A percentile compares a stretch with the other conserved stretches of the same genome.
These are phyloP conservation scores for Chrysochromulina parva DNA, from an alignment of 78 protist species.

Conservation along the genomic window DNA sequence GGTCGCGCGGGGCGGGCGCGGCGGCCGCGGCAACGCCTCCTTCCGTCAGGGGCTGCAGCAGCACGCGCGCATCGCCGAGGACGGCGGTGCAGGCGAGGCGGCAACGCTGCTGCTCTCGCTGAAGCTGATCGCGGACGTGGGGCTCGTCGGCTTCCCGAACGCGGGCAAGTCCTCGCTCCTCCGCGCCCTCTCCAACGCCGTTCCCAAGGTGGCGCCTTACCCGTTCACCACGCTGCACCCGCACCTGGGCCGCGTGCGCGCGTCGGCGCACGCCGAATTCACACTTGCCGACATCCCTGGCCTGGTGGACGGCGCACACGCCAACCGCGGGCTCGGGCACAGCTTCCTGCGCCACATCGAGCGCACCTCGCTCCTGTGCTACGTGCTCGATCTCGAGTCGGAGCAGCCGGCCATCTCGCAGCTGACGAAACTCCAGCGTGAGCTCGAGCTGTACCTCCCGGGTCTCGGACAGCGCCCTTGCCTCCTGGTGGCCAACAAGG, in stretches of 20 bases:
- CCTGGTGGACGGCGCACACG: background rate
- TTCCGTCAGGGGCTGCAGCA: background rate
- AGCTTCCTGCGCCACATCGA: slow-evolving; percentile 27
- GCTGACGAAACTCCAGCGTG: background rate
- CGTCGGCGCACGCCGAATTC: background rate
- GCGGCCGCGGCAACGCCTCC: background rate
- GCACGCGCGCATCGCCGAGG: background rate
- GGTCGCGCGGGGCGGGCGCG: background rate
- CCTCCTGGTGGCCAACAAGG: slow-evolving; percentile 10
- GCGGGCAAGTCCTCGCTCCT: slow-evolving; percentile 32
- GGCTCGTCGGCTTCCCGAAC: slow-evolving; percentile 29
- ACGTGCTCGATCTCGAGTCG: background rate
- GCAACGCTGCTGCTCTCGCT: background rate
- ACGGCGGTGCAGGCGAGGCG: slow-evolving; percentile 1
- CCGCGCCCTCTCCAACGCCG: background rate
- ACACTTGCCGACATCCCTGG: slow-evolving; percentile 24
- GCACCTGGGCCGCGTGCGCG: background rate
- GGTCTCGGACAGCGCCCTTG: background rate
- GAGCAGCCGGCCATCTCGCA: background rate
- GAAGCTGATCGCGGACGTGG: slow-evolving; percentile 10
- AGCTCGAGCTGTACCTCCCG: slow-evolving; percentile 2
- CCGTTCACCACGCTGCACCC: slow-evolving; percentile 44
- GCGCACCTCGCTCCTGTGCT: background rate
- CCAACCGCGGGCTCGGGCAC: slow-evolving; percentile 33
- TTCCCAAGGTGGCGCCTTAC: background rate